Evolutionary conservation across 495 filamentous ascomycete genomes (phyloP).

Genomic region (Lindgomyces ingoldianus): DNA sequence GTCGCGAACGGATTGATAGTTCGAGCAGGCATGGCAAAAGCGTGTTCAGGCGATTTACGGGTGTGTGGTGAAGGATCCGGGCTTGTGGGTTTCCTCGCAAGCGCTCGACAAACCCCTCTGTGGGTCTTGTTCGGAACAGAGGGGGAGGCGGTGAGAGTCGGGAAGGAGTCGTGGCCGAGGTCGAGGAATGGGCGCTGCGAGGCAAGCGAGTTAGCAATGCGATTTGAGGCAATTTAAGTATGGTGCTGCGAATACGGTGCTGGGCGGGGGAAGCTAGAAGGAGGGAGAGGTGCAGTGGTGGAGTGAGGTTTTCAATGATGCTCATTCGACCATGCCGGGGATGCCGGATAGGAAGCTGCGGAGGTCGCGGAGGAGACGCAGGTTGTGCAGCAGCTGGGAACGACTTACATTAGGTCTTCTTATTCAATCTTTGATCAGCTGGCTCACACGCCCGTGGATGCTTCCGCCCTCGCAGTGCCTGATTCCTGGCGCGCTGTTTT

Average conservation of each 20-base stretch:
- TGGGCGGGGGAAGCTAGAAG: background rate
- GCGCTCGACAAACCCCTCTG: no score
- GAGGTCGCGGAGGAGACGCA: conserved; percentile 10
- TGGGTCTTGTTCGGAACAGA: no score
- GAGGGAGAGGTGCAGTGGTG: background rate
- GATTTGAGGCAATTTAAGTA: background rate
- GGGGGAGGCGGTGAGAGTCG: background rate
- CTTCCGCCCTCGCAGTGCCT: background rate
- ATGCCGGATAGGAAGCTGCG: conserved; percentile 29
- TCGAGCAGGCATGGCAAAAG: conserved; percentile 44
- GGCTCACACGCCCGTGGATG: background rate
- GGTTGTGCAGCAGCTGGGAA: background rate
- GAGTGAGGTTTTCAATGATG: no score
- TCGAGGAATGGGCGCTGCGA: background rate
- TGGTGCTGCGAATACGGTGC: background rate
- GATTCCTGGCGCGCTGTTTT: background rate
- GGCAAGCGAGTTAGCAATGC: background rate
- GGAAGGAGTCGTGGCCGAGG: background rate
- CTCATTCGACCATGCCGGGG: conserved; percentile 19
- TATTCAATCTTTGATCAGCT: background rate
- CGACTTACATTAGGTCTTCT: background rate
- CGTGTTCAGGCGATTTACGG: background rate
- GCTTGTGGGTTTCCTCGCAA: no score
- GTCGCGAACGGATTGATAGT: conserved; percentile 44
- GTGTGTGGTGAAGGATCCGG: background rate